These are phyloP conservation scores for Paracorniculantispora psalliotae DNA, from an alignment of 2,329 filamentous ascomycete genomes.

Conservation along the genomic window DNA sequence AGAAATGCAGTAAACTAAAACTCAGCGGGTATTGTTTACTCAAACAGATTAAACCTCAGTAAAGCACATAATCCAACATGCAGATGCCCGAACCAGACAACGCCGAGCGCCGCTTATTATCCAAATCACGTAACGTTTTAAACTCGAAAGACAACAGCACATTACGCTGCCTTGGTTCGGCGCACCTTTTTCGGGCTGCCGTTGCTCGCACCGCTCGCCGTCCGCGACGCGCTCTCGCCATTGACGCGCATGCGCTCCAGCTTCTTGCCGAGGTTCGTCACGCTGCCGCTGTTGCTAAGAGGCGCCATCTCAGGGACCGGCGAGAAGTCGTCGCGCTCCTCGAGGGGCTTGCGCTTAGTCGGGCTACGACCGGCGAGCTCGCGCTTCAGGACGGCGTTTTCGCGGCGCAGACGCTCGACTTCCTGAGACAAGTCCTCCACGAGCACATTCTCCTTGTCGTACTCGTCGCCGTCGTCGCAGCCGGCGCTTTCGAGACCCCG, in stretches of 20 bases:
- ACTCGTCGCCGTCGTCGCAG: conserved; percentile 46
- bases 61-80: background rate
- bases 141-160: background rate
- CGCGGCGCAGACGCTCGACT: conserved; percentile 63
- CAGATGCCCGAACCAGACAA: background rate
- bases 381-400: conserved; percentile 59
- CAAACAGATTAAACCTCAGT: background rate
- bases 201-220: conserved; percentile 23
- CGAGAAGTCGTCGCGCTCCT: conserved; percentile 46
- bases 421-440: conserved; percentile 64
- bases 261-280: conserved; percentile 39
- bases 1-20: conserved; percentile 5
- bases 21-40: conserved; percentile 9
- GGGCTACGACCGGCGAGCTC: conserved; percentile 62
- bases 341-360: conserved; percentile 51
- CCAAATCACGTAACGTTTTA: background rate
- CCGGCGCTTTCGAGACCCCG: conserved; percentile 39
- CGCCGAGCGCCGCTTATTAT: conserved; percentile 2
- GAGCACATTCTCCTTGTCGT: conserved; percentile 57
- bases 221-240: conserved; percentile 26
- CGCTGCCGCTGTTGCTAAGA: conserved; percentile 15
- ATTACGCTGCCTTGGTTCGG: conserved; percentile 23
- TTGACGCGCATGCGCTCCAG: conserved; percentile 49
- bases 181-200: conserved; percentile 51
- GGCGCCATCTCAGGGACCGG: conserved; percentile 15